Percentiles rank a stretch among this genome's conserved stretches.
Evolutionary conservation across 2,329 filamentous ascomycete genomes (phyloP).

Genomic region (Ceratocystis albifundus): DNA sequence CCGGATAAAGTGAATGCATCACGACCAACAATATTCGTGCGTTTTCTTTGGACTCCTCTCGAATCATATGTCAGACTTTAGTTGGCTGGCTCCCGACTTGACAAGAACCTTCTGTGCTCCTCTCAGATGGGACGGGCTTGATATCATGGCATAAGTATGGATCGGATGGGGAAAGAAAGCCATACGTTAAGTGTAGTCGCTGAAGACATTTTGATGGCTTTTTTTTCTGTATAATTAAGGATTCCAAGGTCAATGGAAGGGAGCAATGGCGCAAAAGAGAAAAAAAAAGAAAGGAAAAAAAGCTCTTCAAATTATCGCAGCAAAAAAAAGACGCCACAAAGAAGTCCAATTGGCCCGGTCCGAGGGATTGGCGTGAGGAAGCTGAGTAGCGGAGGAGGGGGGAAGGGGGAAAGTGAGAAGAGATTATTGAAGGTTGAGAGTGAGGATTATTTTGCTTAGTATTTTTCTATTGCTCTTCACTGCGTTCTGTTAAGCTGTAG

Average conservation of each 20-base stretch:
- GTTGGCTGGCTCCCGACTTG: background rate
- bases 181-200: constrained; percentile 21
- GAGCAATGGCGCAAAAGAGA: constrained; percentile 14
- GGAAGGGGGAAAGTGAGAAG: background rate
- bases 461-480: constrained; percentile 18
- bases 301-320: constrained; percentile 14
- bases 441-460: constrained; percentile 17
- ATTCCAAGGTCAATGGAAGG: background rate
- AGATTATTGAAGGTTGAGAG: constrained; percentile 8
- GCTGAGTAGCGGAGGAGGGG: constrained; percentile 7
- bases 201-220: constrained; percentile 20
- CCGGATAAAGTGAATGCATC: background rate
- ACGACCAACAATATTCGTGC: background rate
- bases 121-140: background rate
- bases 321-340: constrained; percentile 20
- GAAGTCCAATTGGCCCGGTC: constrained; percentile 23
- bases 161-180: constrained; percentile 4
- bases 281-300: constrained; percentile 8
- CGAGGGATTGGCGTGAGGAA: constrained; percentile 17
- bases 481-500: constrained; percentile 32
- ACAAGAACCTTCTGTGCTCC: background rate
- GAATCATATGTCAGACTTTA: background rate
- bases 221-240: constrained; percentile 14
- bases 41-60: background rate
- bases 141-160: background rate